These are phyloP conservation scores for Tinospora cordifolia DNA, from an alignment of 164 flowering plant genomes.

Conservation along the genomic window DNA sequence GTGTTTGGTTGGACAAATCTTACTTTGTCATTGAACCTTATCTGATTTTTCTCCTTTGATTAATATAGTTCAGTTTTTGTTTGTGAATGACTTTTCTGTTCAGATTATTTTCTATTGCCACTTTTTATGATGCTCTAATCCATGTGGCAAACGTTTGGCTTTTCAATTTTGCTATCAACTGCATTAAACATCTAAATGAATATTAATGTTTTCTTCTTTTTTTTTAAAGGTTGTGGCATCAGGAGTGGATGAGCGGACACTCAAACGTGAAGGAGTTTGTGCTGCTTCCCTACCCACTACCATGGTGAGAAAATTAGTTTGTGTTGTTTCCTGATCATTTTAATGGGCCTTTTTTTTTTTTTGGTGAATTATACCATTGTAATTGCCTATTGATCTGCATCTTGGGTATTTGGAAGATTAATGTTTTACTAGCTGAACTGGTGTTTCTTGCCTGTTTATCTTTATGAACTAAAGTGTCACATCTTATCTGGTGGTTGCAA, in stretches of 20 bases:
- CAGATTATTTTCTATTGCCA: background rate
- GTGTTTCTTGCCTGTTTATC: background rate
- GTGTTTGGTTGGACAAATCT: too few species aligned
- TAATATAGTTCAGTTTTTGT: too few species aligned
- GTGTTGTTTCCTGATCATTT: background rate
- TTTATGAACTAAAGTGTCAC: background rate
- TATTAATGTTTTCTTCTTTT: background rate
- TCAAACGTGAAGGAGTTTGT: conserved; percentile 98
- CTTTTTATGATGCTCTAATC: background rate
- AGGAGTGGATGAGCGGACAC: conserved; percentile 93
- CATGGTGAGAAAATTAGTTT: conserved; percentile 47
- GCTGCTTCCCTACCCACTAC: conserved; percentile 99
- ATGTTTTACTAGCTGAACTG: background rate
- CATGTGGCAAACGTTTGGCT: background rate
- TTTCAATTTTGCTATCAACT: background rate
- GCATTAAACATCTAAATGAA: background rate
- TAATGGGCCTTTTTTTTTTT: background rate
- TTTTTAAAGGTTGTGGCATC: conserved; percentile 89
- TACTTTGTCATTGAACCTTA: too few species aligned
- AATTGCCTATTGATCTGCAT: background rate
- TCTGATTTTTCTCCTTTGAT: too few species aligned
- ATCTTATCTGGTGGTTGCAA: conserved; percentile 1
- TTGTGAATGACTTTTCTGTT: too few species aligned
- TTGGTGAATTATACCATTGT: too few species aligned
- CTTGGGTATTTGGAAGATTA: background rate